Conservation (phyloP, 176 grass and related monocot genomes). For the Zoysia japonica region DNA sequence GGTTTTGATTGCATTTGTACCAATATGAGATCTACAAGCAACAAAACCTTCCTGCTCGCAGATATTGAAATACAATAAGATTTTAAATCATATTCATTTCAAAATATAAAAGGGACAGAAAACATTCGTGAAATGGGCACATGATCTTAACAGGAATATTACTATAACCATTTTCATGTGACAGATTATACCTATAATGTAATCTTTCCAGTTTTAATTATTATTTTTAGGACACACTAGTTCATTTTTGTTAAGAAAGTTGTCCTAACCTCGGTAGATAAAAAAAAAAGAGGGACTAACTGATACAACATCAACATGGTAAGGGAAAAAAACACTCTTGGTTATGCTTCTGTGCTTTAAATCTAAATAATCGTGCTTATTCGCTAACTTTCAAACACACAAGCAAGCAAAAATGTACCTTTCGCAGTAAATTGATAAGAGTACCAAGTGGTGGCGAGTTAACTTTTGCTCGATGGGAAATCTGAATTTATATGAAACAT, state of each 20-base stretch:
- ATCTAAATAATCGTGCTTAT: background rate
- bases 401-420: slow-evolving; percentile 51
- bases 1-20: slow-evolving; percentile 74
- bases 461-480: slow-evolving; percentile 74
- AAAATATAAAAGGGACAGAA: background rate
- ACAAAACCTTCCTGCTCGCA: slow-evolving; percentile 76
- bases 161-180: background rate
- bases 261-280: background rate
- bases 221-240: background rate
- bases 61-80: slow-evolving; percentile 25
- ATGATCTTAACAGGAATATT: background rate
- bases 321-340: background rate
- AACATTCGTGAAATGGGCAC: slow-evolving; percentile 5
- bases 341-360: background rate
- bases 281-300: background rate
- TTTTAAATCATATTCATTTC: background rate
- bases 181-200: background rate
- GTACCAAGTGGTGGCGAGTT: slow-evolving; percentile 67
- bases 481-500: slow-evolving; percentile 50
- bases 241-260: background rate
- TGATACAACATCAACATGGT: background rate
- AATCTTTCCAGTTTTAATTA: background rate
- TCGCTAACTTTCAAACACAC: slow-evolving; percentile 9
- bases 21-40: slow-evolving; percentile 81
- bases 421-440: slow-evolving; percentile 60